Base-by-base conservation (phyloP, 129 eudicot genomes). In the Apium graveolens region DNA sequence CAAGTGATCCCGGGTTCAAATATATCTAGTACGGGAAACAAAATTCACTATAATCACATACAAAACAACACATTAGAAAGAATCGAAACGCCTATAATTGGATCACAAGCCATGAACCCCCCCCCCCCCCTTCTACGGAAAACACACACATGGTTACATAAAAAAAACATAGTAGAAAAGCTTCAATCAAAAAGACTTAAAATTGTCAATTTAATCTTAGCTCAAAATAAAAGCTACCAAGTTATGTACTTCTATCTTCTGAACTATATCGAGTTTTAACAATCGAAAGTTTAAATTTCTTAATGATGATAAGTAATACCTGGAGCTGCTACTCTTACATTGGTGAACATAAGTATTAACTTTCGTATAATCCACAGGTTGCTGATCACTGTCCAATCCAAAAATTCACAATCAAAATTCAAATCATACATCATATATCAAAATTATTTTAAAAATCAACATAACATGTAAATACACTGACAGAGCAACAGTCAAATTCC, bases 321-420 rank as follows among this genome's bases (percentile, higher is more conserved):
- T 76, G 12, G 79, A 60, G 48, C 77, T 73, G 27, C 77, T 73
- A 27, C 84, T 81, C 81, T 82, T 82, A 37, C 78, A 82, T 57
- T 82, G 82, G 82, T 82, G 85, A 10, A 78, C 79, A 78, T 53
- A 35, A 20, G 74, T 11, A 78, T 78, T 79, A 45, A 82, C 38
- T 62, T 78, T 72, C 62, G 78, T 35, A 60, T 78, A 82, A 62
- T 82, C 85, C 46, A 82, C 85, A 73, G 27, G 49, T 38, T 60
- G 48, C 70, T 78, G 78, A 8, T 55, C 65, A 7, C 85, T 82
- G 82, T 44, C 65, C 11, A 44, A 72, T 29, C n/a, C 17, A 76
- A 63, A 20, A 48, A 79, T 13, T 13, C 31, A 57, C 31, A n/a
- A 57, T 14, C 9, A 57, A 57, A 57, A 57, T n/a, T 57, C 66